Base-by-base conservation (phyloP, 2,329 filamentous ascomycete species). In the Exophiala phaeomuriformis region DNA sequence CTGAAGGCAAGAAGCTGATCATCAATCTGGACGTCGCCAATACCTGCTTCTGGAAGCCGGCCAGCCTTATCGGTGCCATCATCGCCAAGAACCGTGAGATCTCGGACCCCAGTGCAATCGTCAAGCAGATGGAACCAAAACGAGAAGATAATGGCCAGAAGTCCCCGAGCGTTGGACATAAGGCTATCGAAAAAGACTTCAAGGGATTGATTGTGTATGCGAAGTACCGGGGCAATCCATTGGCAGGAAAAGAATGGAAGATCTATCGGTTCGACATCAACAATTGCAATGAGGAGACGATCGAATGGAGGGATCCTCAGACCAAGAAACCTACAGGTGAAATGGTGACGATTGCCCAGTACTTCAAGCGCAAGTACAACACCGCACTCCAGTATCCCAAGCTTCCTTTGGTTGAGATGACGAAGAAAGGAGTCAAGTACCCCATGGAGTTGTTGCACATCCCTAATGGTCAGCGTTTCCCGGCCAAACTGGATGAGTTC, bases 21-120 rank as follows among this genome's bases (percentile, higher is more conserved):
- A 74, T 98, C 66, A 97, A 96, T 63, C 82, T 95, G 7, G 91
- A 98, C 64, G 86, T 95, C 31, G 85, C 90, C 52, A 95, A 97
- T 66, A 87, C 88, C 0, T 87, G 86, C 8, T 98, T 98, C 72
- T 97, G 88, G 85, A 77, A 74, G 33, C 68, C 67, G 7, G 68
- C 61, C n/a, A 64, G 65, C 5, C 61, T 74, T 9, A 61, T 69
- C 28, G 65, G 65, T 10, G 64, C 67, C 5, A 68, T 71, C 12
- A 63, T 69, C 50, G 65, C 65, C 5, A 59, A 71, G 7, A 61
- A 68, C 3, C 36, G 35, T 28, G 64, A 66, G 10, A 56, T 62
- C 29, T 60, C 63, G 37, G 67, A 72, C 49, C 55, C 65, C 40
- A 56, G 64, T 43, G 59, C 68, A n/a, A 55, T 74, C 39, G 57